A percentile compares a stretch with the other conserved stretches of the same genome.
phyloP scores from a whole-genome alignment of 768 basidiomycete genomes.

The Rhodocollybia butyracea region DNA sequence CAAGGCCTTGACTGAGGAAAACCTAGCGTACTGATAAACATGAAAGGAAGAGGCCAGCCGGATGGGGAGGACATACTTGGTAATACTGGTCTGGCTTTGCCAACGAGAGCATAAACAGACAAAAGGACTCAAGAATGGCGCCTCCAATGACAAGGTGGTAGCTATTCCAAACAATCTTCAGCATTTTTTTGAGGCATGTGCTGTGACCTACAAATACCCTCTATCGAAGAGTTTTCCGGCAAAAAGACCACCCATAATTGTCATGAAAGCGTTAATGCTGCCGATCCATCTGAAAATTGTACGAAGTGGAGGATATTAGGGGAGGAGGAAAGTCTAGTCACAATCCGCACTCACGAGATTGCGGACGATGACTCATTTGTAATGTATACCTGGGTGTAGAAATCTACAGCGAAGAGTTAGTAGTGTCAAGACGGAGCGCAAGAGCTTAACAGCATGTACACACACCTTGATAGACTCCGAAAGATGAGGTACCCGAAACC shows the following conservation, averaged over 20 bases:
- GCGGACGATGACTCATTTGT: conserved; percentile 32
- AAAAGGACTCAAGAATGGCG: not conserved
- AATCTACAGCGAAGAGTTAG: conserved; percentile 28
- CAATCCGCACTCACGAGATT: conserved; percentile 38
- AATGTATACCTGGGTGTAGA: conserved; percentile 34
- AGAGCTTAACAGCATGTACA: not conserved
- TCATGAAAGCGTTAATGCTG: conserved; percentile 40
- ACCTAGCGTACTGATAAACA: conserved; percentile 17
- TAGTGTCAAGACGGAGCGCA: not conserved
- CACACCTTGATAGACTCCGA: conserved; percentile 42
- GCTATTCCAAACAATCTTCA: not conserved
- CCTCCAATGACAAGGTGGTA: conserved; percentile 6
- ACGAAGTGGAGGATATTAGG: not conserved
- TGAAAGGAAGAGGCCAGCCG: not conserved
- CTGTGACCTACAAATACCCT: conserved; percentile 40
- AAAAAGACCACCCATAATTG: conserved; percentile 36
- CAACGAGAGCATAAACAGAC: conserved; percentile 50
- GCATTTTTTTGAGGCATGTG: not conserved
- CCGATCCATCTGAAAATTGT: conserved; percentile 18
- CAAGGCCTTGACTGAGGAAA: conserved; percentile 54
- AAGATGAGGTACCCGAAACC: conserved; percentile 33
- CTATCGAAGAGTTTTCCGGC: conserved; percentile 43
- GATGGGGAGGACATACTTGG: conserved; percentile 22
- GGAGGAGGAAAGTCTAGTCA: too few species aligned
- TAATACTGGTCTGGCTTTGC: conserved; percentile 45